Conservation (phyloP, 192 early-diverging fungal genomes). For the Coemansia sp. region DNA sequence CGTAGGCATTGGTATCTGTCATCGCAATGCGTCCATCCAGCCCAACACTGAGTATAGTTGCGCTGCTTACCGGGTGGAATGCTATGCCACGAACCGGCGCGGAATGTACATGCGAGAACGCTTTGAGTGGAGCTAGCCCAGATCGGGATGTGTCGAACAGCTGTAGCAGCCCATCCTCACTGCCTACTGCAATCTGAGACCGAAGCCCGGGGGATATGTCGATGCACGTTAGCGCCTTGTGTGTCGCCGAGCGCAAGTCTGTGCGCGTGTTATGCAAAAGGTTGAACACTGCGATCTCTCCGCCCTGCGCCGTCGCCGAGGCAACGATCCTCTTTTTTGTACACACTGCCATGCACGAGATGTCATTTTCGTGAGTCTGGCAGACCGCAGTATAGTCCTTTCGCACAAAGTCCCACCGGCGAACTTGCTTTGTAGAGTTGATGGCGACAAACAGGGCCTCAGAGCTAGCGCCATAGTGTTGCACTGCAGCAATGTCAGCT, state of each 20-base stretch:
- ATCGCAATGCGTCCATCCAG: constrained; percentile 35
- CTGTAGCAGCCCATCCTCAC: constrained; percentile 52
- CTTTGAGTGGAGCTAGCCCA: constrained; percentile 24
- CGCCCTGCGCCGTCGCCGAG: constrained; percentile 39
- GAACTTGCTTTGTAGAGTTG: constrained; percentile 43
- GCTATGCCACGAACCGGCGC: constrained; percentile 40
- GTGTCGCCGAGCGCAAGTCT: constrained; percentile 44
- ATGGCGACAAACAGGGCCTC: constrained; percentile 44
- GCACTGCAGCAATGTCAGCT: constrained; percentile 26
- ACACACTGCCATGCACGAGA: constrained; percentile 50
- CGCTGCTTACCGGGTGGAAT: constrained; percentile 20
- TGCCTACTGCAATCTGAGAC: constrained; percentile 38
- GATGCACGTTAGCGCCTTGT: constrained; percentile 38
- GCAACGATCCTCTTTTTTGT: constrained; percentile 35
- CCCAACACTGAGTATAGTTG: constrained; percentile 25
- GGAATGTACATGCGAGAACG: constrained; percentile 31
- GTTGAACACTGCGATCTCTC: constrained; percentile 51
- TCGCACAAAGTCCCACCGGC: constrained; percentile 46
- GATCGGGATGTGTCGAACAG: constrained; percentile 46
- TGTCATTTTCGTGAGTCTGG: constrained; percentile 46
- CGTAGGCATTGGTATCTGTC: constrained; percentile 29
- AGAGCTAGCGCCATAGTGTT: constrained; percentile 35
- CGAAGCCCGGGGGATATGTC: constrained; percentile 31
- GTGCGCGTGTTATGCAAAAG: constrained; percentile 42
- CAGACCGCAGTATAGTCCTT: constrained; percentile 29